phyloP scores from a whole-genome alignment of 768 basidiomycete species.

The Hemileccinum impolitum region DNA sequence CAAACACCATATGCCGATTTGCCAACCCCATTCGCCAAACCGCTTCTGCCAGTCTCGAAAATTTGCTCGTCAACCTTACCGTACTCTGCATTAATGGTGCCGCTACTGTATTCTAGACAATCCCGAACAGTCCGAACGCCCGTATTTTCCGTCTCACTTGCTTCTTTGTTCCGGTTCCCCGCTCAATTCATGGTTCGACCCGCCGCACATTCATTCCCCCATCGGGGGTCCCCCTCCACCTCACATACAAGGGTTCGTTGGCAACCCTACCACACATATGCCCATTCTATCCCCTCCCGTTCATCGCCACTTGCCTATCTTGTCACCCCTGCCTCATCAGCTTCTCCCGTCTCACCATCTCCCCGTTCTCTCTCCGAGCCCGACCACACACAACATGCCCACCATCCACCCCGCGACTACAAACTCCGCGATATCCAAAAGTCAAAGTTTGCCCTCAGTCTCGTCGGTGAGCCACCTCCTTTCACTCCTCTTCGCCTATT shows the following conservation, averaged over 20 bases:
- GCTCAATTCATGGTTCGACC: slow-evolving; percentile 32
- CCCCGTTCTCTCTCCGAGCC: slow-evolving; percentile 36
- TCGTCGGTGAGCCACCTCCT: slow-evolving; percentile 58
- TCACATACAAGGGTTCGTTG: slow-evolving; percentile 70
- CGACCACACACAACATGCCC: slow-evolving; percentile 29
- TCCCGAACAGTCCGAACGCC: slow-evolving; percentile 6
- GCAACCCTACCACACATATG: slow-evolving; percentile 68
- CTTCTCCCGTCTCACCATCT: slow-evolving; percentile 45
- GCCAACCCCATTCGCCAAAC: slow-evolving; percentile 19
- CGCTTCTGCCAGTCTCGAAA: slow-evolving; percentile 12
- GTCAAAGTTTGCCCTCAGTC: slow-evolving; percentile 58
- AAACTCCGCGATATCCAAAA: slow-evolving; percentile 49
- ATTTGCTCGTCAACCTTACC: slow-evolving; percentile 15
- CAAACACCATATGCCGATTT: slow-evolving; percentile 25
- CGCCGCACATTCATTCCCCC: slow-evolving; percentile 54
- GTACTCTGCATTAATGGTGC: slow-evolving; percentile 32
- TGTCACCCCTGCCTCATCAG: slow-evolving; percentile 57
- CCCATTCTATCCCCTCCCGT: slow-evolving; percentile 36
- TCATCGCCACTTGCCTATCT: slow-evolving; percentile 41
- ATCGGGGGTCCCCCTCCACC: slow-evolving; percentile 62
- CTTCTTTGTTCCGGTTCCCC: slow-evolving; percentile 1
- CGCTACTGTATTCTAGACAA: slow-evolving; percentile 36
- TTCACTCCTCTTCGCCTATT: slow-evolving; percentile 5
- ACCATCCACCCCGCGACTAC: slow-evolving; percentile 34
- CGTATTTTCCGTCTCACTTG: slow-evolving; percentile 6